A percentile compares a stretch with the other conserved stretches of the same genome.
Conservation (phyloP, 371 early-diverging fungal species). For the Saksenaea oblongispora region DNA sequence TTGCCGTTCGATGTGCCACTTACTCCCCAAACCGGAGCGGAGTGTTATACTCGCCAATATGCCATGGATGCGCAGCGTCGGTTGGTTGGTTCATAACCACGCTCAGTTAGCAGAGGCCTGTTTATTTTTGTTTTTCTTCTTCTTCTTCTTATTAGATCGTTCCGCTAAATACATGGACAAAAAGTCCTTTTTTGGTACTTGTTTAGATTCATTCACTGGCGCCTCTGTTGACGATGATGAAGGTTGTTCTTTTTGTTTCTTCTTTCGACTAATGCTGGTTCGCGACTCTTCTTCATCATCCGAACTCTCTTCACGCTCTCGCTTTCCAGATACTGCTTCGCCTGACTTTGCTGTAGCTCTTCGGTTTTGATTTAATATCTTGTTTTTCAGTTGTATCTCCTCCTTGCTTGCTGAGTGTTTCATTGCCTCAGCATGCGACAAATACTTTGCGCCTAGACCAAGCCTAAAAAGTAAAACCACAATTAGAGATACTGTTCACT, state of each 20-base stretch:
- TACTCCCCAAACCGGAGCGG: conserved; percentile 33
- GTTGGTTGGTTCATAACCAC: not conserved
- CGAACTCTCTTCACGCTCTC: conserved; percentile 21
- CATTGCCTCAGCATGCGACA: conserved; percentile 60
- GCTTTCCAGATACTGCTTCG: conserved; percentile 17
- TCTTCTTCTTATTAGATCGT: conserved; percentile 53
- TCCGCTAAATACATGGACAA: conserved; percentile 57
- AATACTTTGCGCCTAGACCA: conserved; percentile 60
- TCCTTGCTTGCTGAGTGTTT: conserved; percentile 46
- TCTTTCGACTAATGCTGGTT: conserved; percentile 13
- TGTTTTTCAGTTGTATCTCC: conserved; percentile 41
- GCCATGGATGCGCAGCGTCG: conserved; percentile 1
- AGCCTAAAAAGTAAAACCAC: conserved; percentile 28
- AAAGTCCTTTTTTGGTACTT: conserved; percentile 42
- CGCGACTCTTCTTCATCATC: conserved; percentile 52
- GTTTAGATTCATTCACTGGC: not conserved
- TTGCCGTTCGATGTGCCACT: conserved; percentile 66
- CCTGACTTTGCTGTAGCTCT: conserved; percentile 27
- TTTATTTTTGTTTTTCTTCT: conserved; percentile 46
- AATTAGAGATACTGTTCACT: not conserved
- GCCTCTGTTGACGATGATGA: conserved; percentile 4
- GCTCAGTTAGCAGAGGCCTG: not conserved
- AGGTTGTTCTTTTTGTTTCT: conserved; percentile 11
- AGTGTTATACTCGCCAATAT: conserved; percentile 21
- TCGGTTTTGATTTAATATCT: conserved; percentile 50